phyloP scores from a whole-genome alignment of 345 rosid species.

The Eucalyptus caleyi region DNA sequence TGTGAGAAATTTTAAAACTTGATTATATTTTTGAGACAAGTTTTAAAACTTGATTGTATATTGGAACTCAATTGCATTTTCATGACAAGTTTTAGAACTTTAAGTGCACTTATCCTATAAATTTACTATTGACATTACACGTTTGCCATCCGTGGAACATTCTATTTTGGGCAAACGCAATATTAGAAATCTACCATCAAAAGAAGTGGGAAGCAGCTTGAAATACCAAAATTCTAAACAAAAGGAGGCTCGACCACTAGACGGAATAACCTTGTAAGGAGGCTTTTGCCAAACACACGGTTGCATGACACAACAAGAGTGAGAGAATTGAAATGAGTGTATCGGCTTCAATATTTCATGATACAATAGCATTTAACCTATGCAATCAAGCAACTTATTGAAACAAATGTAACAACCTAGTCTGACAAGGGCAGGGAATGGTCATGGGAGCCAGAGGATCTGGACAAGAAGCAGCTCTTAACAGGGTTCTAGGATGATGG shows the following conservation, averaged over 20 bases:
- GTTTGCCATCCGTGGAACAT: neutral
- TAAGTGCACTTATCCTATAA: too few relatives aligned
- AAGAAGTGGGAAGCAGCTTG: neutral
- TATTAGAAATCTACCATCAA: neutral
- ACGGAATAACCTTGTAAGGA: neutral
- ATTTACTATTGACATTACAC: neutral
- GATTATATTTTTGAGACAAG: too few relatives aligned
- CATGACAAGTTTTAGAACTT: too few relatives aligned
- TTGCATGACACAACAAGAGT: neutral
- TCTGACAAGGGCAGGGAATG: too few relatives aligned
- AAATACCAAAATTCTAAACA: neutral
- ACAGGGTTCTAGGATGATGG: too few relatives aligned
- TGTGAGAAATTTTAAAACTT: too few relatives aligned
- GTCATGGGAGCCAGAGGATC: too few relatives aligned
- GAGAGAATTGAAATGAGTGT: neutral
- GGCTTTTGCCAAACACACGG: neutral
- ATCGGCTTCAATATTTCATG: neutral
- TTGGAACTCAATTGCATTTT: fast-evolving
- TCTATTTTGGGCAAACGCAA: neutral
- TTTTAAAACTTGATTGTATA: too few relatives aligned
- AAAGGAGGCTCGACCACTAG: neutral
- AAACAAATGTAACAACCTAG: neutral
- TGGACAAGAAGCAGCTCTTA: too few relatives aligned
- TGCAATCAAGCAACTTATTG: neutral
- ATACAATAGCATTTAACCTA: neutral